phyloP scores from a whole-genome alignment of 495 filamentous ascomycete genomes.

The Astrocystis sublimbata region DNA sequence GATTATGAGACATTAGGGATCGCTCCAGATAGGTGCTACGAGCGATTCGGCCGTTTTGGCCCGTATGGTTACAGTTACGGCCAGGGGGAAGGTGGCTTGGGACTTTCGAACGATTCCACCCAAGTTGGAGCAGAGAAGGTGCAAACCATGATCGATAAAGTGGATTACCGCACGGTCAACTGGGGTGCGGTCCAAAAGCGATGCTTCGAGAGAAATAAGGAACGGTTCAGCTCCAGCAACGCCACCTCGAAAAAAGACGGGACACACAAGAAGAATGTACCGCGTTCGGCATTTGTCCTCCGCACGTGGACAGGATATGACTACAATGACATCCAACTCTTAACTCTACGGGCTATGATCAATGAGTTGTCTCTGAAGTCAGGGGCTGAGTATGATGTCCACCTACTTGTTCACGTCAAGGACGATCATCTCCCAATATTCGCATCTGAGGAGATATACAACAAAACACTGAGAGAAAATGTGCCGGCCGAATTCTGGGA shows the following conservation, averaged over 20 bases:
- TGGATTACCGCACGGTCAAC: conserved; percentile 70
- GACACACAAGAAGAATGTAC: conserved; percentile 23
- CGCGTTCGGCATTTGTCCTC: conserved; percentile 42
- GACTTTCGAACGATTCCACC: conserved; percentile 67
- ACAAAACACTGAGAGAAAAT: conserved; percentile 49
- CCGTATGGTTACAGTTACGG: conserved; percentile 83
- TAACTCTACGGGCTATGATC: conserved; percentile 57
- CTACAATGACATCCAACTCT: conserved; percentile 42
- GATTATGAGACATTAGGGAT: conserved; percentile 69
- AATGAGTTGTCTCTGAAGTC: conserved; percentile 55
- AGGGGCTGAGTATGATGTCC: conserved; percentile 60
- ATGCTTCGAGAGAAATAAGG: conserved; percentile 66
- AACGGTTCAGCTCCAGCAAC: conserved; percentile 52
- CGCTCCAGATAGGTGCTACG: conserved; percentile 77
- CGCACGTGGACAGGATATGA: conserved; percentile 47
- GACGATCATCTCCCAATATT: conserved; percentile 56
- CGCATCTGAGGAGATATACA: conserved; percentile 49
- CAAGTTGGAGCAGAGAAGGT: conserved; percentile 64
- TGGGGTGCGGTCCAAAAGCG: conserved; percentile 76
- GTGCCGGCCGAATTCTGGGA: conserved; percentile 57
- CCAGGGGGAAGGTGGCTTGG: conserved; percentile 69
- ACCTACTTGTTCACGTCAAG: conserved; percentile 60
- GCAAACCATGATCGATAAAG: conserved; percentile 60
- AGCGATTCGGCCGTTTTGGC: conserved; percentile 77
- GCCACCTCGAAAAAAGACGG: conserved; percentile 1